Conservation (phyloP, 257 asterid species). For the Ocimum tenuiflorum region DNA sequence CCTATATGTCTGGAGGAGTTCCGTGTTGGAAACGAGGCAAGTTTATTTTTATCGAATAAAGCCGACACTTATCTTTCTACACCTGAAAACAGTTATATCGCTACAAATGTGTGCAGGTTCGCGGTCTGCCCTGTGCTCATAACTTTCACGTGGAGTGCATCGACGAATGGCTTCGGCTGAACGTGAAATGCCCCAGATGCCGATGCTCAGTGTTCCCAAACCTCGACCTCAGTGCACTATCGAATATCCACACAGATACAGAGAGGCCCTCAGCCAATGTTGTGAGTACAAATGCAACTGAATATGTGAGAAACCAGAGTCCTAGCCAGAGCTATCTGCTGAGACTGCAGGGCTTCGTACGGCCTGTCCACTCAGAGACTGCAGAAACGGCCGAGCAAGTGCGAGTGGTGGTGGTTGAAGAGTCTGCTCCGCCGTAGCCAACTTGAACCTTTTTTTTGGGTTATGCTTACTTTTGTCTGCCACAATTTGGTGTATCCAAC, state of each 20-base stretch:
- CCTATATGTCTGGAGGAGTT: slow-evolving; percentile 96
- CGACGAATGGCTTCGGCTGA: slow-evolving; percentile 90
- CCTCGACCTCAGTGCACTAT: slow-evolving; percentile 81
- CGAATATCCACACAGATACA: slow-evolving; percentile 60
- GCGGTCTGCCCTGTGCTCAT: slow-evolving; percentile 99
- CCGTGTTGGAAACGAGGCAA: slow-evolving; percentile 82
- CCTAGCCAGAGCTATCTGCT: slow-evolving; percentile 70
- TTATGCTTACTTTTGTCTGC: no score
- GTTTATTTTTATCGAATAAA: not conserved
- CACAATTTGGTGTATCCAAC: no score
- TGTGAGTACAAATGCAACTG: slow-evolving; percentile 51
- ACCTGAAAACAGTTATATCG: no score
- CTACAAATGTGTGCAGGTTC: slow-evolving; percentile 47
- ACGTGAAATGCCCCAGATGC: slow-evolving; percentile 93
- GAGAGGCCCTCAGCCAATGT: slow-evolving; percentile 45
- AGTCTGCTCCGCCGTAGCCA: slow-evolving; percentile 26
- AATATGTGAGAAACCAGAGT: slow-evolving; percentile 58
- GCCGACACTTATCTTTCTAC: no score
- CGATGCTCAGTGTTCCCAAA: slow-evolving; percentile 94
- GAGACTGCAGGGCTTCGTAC: slow-evolving; percentile 77
- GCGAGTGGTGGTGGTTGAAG: slow-evolving; percentile 51
- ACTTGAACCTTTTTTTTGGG: slow-evolving; percentile 22
- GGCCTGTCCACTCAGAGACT: slow-evolving; percentile 41
- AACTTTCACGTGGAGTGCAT: slow-evolving; percentile 96
- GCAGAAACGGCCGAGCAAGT: slow-evolving; percentile 38